phyloP scores from a whole-genome alignment of 345 rosid genomes.

The Ailanthus altissimus region DNA sequence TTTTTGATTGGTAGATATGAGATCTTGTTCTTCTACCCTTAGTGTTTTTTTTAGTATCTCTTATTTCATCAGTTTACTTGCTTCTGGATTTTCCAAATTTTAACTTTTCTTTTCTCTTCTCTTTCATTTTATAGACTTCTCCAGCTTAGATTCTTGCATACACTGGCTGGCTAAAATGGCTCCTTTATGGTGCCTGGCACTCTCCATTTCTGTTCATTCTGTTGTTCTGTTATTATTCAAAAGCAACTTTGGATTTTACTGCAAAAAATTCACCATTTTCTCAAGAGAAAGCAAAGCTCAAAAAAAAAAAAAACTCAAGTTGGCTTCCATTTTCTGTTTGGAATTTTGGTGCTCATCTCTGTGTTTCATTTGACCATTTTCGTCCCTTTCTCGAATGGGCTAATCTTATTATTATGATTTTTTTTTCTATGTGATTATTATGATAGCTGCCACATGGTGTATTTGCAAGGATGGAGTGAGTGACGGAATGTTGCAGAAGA shows the following conservation, averaged over 20 bases:
- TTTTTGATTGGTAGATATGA: not conserved
- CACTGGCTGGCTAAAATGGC: not conserved
- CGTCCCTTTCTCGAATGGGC: not conserved
- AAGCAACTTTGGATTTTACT: not conserved
- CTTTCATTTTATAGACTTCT: not conserved
- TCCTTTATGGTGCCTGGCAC: not conserved
- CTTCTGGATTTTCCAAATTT: not conserved
- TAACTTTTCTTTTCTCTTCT: not conserved
- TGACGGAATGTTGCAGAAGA: conserved; percentile 62
- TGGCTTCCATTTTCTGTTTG: not conserved
- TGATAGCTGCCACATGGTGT: conserved; percentile 73
- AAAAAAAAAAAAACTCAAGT: not conserved
- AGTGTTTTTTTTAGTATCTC: not conserved
- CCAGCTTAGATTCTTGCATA: not conserved
- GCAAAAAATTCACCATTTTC: not conserved
- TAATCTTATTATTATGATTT: not conserved
- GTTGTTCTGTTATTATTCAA: not conserved
- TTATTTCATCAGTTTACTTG: not conserved
- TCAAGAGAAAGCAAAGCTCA: not conserved
- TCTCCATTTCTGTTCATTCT: not conserved
- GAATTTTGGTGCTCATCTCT: not conserved
- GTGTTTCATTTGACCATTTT: not conserved
- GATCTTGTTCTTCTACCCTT: not conserved
- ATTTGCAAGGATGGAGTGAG: conserved; percentile 67
- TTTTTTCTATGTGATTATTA: not conserved